A percentile compares a stretch with the other conserved stretches of the same genome.
Evolutionary conservation across 352 stramenopile genomes (phyloP).

Genomic region (Ophiocytium majus): DNA sequence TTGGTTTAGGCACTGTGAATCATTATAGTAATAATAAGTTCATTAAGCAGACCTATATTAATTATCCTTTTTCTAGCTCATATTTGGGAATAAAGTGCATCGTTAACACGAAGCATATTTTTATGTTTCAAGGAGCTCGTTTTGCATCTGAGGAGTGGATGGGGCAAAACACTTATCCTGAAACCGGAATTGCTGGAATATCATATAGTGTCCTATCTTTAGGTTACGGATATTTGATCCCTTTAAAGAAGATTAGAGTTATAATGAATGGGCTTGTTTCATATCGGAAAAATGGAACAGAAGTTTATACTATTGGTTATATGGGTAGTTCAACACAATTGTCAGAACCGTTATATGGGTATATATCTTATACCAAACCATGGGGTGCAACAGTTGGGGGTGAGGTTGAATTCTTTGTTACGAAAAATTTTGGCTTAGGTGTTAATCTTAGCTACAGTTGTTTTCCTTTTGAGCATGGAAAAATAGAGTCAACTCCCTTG

Average conservation of each 20-base stretch:
- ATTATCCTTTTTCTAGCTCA: conserved; percentile 22
- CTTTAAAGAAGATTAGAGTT: conserved; percentile 22
- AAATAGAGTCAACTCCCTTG: conserved; percentile 20
- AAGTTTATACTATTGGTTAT: conserved; percentile 23
- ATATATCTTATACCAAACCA: conserved; percentile 22
- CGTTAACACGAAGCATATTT: conserved; percentile 21
- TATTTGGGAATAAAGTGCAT: conserved; percentile 22
- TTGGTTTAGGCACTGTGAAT: conserved; percentile 20
- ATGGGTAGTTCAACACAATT: conserved; percentile 21
- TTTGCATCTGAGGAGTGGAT: conserved; percentile 19
- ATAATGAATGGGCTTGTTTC: conserved; percentile 21
- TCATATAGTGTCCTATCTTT: conserved; percentile 22
- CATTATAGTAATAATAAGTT: conserved; percentile 23
- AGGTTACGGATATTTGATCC: conserved; percentile 20
- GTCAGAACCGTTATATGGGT: conserved; percentile 19
- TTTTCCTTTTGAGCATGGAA: conserved; percentile 21
- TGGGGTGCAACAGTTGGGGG: conserved; percentile 16
- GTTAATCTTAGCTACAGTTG: conserved; percentile 21
- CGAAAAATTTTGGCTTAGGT: conserved; percentile 21
- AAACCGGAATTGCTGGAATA: conserved; percentile 20
- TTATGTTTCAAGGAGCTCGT: conserved; percentile 20
- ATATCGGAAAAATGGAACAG: conserved; percentile 21
- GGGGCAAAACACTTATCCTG: conserved; percentile 19
- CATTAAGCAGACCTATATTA: conserved; percentile 22
- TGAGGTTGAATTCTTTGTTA: conserved; percentile 22